Evolutionary conservation across 2,329 filamentous ascomycete genomes (phyloP).

Genomic region (Bipolaris cookei): DNA sequence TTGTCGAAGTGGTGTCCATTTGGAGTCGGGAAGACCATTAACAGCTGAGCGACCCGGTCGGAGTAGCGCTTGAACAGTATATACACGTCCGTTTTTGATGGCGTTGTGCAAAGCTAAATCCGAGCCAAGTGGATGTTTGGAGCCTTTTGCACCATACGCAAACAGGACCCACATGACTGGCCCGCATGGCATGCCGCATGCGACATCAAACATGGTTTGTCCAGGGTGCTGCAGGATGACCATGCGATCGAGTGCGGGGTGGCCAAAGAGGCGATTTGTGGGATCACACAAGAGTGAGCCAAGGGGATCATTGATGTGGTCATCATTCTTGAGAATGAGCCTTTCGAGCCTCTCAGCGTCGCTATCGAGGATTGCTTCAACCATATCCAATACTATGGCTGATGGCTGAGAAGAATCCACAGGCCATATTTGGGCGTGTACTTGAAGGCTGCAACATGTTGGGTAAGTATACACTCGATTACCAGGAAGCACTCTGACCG

Average conservation of each 20-base stretch:
- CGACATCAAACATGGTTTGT: constrained; percentile 44
- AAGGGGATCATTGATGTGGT: constrained; percentile 39
- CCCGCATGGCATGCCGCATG: constrained; percentile 38
- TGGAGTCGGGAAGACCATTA: constrained; percentile 32
- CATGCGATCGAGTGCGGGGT: constrained; percentile 34
- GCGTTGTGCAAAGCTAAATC: constrained; percentile 46
- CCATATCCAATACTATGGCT: constrained; percentile 36
- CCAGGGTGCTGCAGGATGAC: constrained; percentile 39
- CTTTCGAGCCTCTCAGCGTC: constrained; percentile 35
- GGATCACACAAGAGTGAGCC: constrained; percentile 38
- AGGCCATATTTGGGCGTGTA: constrained; percentile 23
- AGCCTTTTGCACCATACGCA: constrained; percentile 38
- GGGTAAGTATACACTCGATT: not conserved
- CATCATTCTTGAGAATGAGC: constrained; percentile 31
- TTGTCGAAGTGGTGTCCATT: constrained; percentile 42
- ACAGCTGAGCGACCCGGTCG: constrained; percentile 31
- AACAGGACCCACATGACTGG: constrained; percentile 37
- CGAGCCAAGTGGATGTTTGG: constrained; percentile 40
- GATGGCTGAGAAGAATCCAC: constrained; percentile 18
- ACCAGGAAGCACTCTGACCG: not conserved
- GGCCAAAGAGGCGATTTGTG: constrained; percentile 32
- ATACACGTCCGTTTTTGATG: constrained; percentile 42
- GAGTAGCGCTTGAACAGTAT: constrained; percentile 39
- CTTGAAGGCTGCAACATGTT: constrained; percentile 16
- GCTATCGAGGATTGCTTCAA: constrained; percentile 33